Conservation (phyloP, 208 protist species). For the Pavlovales sp. region DNA sequence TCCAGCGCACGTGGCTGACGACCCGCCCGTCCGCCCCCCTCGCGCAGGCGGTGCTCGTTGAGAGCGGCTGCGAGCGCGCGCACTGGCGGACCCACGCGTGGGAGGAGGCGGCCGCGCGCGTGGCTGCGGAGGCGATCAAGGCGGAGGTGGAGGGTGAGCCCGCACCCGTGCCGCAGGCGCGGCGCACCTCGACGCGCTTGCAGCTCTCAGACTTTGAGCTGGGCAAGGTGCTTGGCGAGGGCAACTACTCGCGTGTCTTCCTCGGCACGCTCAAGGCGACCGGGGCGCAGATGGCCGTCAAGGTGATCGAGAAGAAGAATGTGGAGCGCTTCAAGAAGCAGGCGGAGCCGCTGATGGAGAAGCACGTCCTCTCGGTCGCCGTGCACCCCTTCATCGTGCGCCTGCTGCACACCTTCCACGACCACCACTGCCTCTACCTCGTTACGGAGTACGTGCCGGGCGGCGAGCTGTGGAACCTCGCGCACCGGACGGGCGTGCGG, state of each 20-base stretch:
- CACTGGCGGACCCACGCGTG: background rate
- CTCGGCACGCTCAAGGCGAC: background rate
- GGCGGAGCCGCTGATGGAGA: constrained; percentile 27
- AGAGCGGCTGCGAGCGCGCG: background rate
- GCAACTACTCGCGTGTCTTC: constrained; percentile 35
- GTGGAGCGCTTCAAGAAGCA: constrained; percentile 16
- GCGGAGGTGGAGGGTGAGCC: too few relatives aligned
- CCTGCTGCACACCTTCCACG: constrained; percentile 27
- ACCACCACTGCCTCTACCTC: background rate
- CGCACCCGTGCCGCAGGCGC: background rate
- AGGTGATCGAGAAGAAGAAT: constrained; percentile 30
- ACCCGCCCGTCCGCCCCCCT: too few relatives aligned
- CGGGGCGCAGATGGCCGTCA: background rate
- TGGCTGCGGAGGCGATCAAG: too few relatives aligned
- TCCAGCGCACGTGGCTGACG: too few relatives aligned
- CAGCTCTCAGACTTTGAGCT: background rate
- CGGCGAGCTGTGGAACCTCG: constrained; percentile 8
- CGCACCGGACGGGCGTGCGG: background rate
- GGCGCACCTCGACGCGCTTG: background rate
- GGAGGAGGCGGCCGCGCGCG: background rate
- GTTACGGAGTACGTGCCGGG: constrained; percentile 15
- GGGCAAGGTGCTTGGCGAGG: background rate
- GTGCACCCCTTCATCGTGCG: constrained; percentile 5
- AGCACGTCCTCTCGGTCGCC: background rate
- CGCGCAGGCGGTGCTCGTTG: background rate